Base-by-base conservation (phyloP, 2,329 filamentous ascomycete genomes). In the Fusarium brachygibbosum region DNA sequence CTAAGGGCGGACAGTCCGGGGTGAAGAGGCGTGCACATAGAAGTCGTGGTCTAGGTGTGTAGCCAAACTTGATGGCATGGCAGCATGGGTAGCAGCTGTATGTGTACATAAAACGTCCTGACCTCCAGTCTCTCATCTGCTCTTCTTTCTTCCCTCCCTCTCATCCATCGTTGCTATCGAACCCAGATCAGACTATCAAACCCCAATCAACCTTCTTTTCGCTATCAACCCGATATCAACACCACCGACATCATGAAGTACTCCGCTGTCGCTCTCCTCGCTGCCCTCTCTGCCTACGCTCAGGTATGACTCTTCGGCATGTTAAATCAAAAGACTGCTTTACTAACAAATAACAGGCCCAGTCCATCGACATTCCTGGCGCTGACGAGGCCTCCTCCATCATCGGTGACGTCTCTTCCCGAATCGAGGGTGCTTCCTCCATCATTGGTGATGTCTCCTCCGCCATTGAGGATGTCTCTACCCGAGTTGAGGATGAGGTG, bases 221-320 rank as follows among this genome's bases (percentile, higher is more conserved):
- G 29, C 32, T 54, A 56, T 41, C 41, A 32, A 38, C 49, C 35
- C 49, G 41, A 51, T 52, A 66, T n/a, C 52, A 54, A 48, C 45
- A 64, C 61, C 34, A 64, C 56, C 63, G 54, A 60, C 73, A 73
- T 42, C 58, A 81, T 82, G 80, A 80, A 80, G 77, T 78, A 80
- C 77, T 75, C 78, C 73, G 73, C 72, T 69, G 66, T 74, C 44
- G 70, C 76, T 55, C 42, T 79, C 64, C 62, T 70, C 29, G 64
- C 79, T 56, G 72, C 76, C 66, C 69, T 80, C 44, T 75, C 75
- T 50, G 75, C 77, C 57, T 41, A 68, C 25, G 58, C 63, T 55
- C 55, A 72, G 58, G 71, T 73, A 64, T 17, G 60, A 55, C 21
- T 32, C 14, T 13, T 32, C 25, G 6, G 4, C 19, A 4, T 19